Base-by-base conservation (phyloP, 2,329 filamentous ascomycete genomes). In the Elsinoe fawcettii region DNA sequence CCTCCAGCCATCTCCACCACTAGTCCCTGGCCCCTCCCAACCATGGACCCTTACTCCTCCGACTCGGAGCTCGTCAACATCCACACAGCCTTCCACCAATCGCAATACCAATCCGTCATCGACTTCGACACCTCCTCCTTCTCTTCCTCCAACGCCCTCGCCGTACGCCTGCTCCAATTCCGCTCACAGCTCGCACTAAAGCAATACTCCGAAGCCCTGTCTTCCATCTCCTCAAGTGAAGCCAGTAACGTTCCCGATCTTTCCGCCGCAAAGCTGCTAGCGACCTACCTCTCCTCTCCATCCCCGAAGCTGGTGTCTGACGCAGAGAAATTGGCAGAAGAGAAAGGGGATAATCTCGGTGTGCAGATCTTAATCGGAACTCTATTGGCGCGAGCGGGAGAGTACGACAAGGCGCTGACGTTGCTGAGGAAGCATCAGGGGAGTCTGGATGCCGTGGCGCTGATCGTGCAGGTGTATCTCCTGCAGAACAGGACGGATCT, bases 401-500 rank as follows among this genome's bases (percentile, higher is more conserved):
- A 88, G 75, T 82, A 83, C n/a, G 90, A 96, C 61, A 87, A 92
- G 70, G 93, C 93, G 12, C 73, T 97, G 59, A 80, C 83, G 46
- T 74, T 97, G 60, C 74, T 97, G 65, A 81, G 81, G 46, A 85
- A 88, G 71, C 92, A 97, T 70, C 86, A 95, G 68, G 90, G 89
- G 58, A 95, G 83, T 69, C 73, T 86, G 58, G 83, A 86, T 69
- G 83, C 85, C 56, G 89, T 96, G 55, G 87, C 91, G 44, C 76
- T 97, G 60, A 91, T 93, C 62, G 85, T 91, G 27, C 92, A 99
- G 71, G 95, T 97, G 64, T 86, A 96, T 68, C 84, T 97, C 8
- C 81, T 88, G 65, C 90, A 96, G 70, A 96, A 96, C 77, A 83
- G 92, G 64, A 86, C 86, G 66, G 92, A 97, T 71, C 82, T 96